These are phyloP conservation scores for Alternaria viburni DNA, from an alignment of 2,329 filamentous ascomycete genomes.

Conservation along the genomic window DNA sequence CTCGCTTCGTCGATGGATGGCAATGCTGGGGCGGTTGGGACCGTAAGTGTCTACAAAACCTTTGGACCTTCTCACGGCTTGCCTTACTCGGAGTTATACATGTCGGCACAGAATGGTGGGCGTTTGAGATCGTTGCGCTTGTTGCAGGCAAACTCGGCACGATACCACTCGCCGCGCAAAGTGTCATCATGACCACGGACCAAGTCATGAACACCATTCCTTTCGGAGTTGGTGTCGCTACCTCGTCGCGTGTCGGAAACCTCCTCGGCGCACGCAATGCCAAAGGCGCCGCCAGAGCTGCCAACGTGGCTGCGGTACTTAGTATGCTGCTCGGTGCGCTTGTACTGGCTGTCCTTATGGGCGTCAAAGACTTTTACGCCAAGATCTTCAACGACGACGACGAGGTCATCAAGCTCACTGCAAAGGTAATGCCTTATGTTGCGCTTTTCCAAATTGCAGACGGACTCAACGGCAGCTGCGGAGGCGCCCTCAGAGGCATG, in stretches of 20 bases:
- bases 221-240: slow-evolving; percentile 84
- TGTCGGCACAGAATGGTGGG: slow-evolving; percentile 93
- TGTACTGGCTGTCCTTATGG: slow-evolving; percentile 73
- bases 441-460: slow-evolving; percentile 91
- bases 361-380: slow-evolving; percentile 74
- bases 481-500: slow-evolving; percentile 81
- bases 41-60: slow-evolving; percentile 68
- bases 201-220: slow-evolving; percentile 86
- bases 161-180: slow-evolving; percentile 78
- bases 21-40: slow-evolving; percentile 82
- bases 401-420: slow-evolving; percentile 73
- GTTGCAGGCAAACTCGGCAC: slow-evolving; percentile 82
- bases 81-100: slow-evolving; percentile 79
- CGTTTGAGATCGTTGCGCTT: slow-evolving; percentile 87
- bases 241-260: slow-evolving; percentile 79
- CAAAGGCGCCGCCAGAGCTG: slow-evolving; percentile 71
- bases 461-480: slow-evolving; percentile 83
- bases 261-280: slow-evolving; percentile 73
- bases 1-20: slow-evolving; percentile 71
- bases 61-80: slow-evolving; percentile 74
- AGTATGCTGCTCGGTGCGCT: slow-evolving; percentile 71
- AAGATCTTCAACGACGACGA: slow-evolving; percentile 82
- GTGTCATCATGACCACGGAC: slow-evolving; percentile 88
- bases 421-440: slow-evolving; percentile 81
- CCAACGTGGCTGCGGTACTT: slow-evolving; percentile 76